Evolutionary conservation across 371 early-diverging fungal genomes (phyloP), one percentile per base, ranked within the genome.

Genomic region (Mucor lusitanicus): DNA sequence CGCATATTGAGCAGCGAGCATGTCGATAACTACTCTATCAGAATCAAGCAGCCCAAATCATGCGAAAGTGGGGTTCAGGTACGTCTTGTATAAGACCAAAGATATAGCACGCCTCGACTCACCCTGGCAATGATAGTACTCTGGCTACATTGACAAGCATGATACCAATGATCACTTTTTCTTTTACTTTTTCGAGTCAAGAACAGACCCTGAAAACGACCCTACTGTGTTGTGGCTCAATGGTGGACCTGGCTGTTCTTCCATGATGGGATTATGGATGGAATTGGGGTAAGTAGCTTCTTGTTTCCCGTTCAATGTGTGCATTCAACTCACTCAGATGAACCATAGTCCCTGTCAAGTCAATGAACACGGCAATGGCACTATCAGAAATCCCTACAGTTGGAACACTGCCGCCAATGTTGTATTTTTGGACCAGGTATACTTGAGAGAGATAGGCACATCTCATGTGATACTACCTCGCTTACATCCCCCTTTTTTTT

Each of bases 101-200:
- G n/a, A n/a, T n/a, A n/a, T n/a, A n/a, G n/a, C n/a, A n/a, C n/a
- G n/a, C n/a, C n/a, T n/a, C n/a, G n/a, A n/a, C 27, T 53, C 11
- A 53, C 4, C 53, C 53, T 25, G 3, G 2, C 30, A 19, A 44
- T 46, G 33, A 21, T 64, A 77, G 74, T 77, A 74, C 56, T 77
- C 77, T 21, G 75, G 75, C 1, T 72, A 75, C 56, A 65, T 75
- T 19, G 75, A 75, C 28, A 72, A 68, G 25, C 65, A 66, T 58
- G 73, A 69, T 60, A 69, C 75, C 12, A 82, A 84, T 42, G 84
- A 85, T 65, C 91, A 90, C 58, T 84, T 91, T 72, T 95, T 92
- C 76, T 94, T 94, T 74, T 92, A 92, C 89, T 91, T 94, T 83
- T 94, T 94, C 75, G 95, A 94, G 69, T 92, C 93, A 12, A 88